Conservation (phyloP, 2,329 filamentous ascomycete genomes). For the Aspergillus clavatus region DNA sequence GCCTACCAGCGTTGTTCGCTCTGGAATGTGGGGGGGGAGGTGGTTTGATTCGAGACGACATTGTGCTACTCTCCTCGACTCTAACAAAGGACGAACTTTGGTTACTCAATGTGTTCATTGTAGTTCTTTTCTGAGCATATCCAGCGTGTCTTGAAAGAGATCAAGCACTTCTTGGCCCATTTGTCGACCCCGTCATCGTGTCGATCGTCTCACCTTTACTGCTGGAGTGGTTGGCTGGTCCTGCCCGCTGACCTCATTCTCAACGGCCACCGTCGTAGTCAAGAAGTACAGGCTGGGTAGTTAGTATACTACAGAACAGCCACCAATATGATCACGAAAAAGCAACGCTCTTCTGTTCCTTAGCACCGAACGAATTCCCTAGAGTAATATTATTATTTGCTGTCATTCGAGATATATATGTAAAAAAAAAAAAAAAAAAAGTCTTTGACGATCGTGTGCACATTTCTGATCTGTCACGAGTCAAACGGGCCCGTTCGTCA, state of each 20-base stretch:
- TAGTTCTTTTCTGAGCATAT: background rate
- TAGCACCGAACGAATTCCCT: no score
- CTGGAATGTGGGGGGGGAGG: conserved; percentile 9
- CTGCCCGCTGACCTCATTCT: background rate
- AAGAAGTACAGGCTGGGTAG: background rate
- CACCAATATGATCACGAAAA: background rate
- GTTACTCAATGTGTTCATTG: background rate
- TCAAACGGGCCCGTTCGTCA: conserved; percentile 17
- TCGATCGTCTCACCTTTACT: background rate
- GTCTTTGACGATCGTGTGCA: background rate
- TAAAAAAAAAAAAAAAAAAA: no score
- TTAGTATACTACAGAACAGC: background rate
- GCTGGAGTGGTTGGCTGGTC: background rate
- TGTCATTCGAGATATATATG: no score
- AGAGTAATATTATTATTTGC: no score
- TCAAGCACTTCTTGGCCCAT: background rate
- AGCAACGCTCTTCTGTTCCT: background rate
- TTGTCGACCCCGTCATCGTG: background rate
- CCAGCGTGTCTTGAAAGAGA: background rate
- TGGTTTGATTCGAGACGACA: background rate
- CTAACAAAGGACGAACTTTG: no score
- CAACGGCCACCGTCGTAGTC: background rate
- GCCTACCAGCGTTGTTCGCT: conserved; percentile 6
- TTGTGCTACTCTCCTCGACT: background rate
- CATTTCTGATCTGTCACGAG: conserved; percentile 30